These are phyloP conservation scores for Fragilariopsis cylindrus DNA, from an alignment of 108 stramenopile species.

Conservation along the genomic window DNA sequence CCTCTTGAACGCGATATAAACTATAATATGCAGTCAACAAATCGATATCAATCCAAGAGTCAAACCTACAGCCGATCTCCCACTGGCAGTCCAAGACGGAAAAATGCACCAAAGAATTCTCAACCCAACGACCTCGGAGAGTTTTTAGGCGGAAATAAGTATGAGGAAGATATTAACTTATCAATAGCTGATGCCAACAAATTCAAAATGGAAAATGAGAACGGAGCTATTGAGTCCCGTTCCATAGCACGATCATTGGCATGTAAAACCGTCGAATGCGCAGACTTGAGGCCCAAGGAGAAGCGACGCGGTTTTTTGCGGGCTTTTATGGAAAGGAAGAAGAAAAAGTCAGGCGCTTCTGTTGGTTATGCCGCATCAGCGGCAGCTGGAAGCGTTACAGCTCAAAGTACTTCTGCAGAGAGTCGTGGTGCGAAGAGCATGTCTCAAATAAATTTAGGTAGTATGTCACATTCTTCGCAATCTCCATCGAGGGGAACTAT, in stretches of 20 bases:
- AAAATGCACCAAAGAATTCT: not conserved
- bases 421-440: conserved; percentile 22
- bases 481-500: not conserved
- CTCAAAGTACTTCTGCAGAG: conserved; percentile 15
- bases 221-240: not conserved
- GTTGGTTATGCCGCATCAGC: conserved; percentile 8
- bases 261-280: conserved; percentile 5
- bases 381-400: conserved; percentile 4
- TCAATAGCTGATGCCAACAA: not conserved
- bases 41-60: not conserved
- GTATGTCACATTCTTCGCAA: not conserved
- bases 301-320: conserved; percentile 29
- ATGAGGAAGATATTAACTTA: not conserved
- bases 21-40: too few relatives aligned
- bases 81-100: not conserved
- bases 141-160: not conserved
- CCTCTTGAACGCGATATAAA: too few relatives aligned
- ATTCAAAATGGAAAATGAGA: not conserved
- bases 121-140: not conserved
- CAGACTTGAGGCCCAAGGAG: conserved; percentile 8
- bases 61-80: not conserved
- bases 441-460: not conserved
- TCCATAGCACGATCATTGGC: conserved; percentile 4
- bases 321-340: conserved; percentile 31
- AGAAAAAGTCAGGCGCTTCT: conserved; percentile 22